Evolutionary conservation across 345 rosid genomes (phyloP).

Genomic region (Citrus inodora): DNA sequence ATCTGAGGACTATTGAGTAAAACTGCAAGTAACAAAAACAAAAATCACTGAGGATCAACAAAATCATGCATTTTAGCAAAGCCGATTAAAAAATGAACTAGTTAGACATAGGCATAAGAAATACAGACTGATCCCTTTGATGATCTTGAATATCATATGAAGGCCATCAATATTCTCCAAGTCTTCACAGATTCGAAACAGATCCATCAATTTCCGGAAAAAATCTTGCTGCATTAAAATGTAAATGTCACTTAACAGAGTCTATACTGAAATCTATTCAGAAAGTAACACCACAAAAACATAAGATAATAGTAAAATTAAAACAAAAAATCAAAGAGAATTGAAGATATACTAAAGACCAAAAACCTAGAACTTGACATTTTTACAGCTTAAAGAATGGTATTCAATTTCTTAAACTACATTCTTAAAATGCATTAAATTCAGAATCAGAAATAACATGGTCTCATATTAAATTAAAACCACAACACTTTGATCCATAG

Average conservation of each 20-base stretch:
- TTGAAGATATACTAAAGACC: background rate
- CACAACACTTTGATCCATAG: background rate
- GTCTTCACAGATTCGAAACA: slow-evolving; percentile 72
- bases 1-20: slow-evolving; percentile 74
- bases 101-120: slow-evolving; percentile 10
- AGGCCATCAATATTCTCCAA: slow-evolving; percentile 58
- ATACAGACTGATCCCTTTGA: slow-evolving; percentile 77
- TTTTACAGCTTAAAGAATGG: background rate
- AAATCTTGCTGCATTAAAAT: slow-evolving; percentile 62
- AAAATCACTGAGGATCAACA: slow-evolving; percentile 13
- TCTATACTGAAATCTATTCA: background rate
- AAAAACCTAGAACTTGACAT: background rate
- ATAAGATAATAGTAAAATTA: background rate
- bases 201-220: slow-evolving; percentile 68
- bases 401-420: background rate
- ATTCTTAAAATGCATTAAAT: background rate
- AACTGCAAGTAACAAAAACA: slow-evolving; percentile 51
- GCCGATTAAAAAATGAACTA: slow-evolving; percentile 6
- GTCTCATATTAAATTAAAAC: background rate
- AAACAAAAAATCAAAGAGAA: background rate
- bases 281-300: background rate
- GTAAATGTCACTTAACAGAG: slow-evolving; percentile 11
- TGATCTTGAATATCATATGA: slow-evolving; percentile 76
- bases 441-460: background rate
- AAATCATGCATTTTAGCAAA: slow-evolving; percentile 12